These are phyloP conservation scores for Pisolithus orientalis DNA, from an alignment of 768 basidiomycete genomes.

Conservation along the genomic window DNA sequence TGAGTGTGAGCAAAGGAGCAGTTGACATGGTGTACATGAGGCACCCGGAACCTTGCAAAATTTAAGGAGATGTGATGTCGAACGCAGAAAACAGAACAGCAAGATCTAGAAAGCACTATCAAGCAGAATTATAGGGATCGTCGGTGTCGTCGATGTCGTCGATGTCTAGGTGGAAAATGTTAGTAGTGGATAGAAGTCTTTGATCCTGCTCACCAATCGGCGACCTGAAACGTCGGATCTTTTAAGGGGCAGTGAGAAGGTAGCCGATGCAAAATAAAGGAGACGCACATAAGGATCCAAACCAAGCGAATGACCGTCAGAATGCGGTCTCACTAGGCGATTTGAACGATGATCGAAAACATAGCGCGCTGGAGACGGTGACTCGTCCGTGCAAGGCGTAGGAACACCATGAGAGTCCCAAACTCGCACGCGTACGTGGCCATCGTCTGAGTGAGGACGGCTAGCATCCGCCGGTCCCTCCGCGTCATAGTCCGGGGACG, in stretches of 20 bases:
- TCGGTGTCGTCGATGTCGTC: conserved; percentile 26
- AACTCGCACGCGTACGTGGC: conserved; percentile 18
- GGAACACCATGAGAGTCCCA: conserved; percentile 13
- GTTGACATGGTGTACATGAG: not conserved
- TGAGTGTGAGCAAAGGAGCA: not conserved
- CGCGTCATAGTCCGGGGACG: conserved; percentile 36
- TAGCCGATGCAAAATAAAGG: not conserved
- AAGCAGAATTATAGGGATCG: conserved; percentile 4
- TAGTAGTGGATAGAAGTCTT: not conserved
- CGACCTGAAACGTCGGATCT: conserved; percentile 26
- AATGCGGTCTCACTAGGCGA: conserved; percentile 23
- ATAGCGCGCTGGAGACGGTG: conserved; percentile 14
- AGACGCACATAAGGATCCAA: conserved; percentile 27
- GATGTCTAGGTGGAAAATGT: conserved; percentile 20
- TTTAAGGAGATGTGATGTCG: not conserved
- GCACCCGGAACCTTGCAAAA: not conserved
- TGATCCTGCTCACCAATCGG: conserved; percentile 22
- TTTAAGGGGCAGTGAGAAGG: conserved; percentile 10
- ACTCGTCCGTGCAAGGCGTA: conserved; percentile 4
- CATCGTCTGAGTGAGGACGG: conserved; percentile 14
- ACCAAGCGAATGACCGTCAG: conserved; percentile 19
- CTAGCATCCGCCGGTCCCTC: conserved; percentile 20
- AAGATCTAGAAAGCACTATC: not conserved
- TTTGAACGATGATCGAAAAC: conserved; percentile 24
- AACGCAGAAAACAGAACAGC: not conserved